Evolutionary conservation across 1,139 yeast species (phyloP).

Genomic region (Sugiyamaella neomexicana): DNA sequence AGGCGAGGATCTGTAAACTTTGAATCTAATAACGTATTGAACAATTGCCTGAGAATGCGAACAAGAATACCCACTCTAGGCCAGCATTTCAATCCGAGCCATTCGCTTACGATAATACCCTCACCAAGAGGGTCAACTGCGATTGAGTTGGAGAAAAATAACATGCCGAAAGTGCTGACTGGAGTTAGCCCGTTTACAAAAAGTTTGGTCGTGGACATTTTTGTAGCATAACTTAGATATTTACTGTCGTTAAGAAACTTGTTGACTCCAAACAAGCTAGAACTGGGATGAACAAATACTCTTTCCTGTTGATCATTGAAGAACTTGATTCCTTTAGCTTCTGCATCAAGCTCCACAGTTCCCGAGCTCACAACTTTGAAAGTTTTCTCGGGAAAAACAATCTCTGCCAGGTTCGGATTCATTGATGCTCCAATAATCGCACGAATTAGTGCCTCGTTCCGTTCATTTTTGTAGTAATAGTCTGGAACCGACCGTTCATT

Average conservation of each 20-base stretch:
- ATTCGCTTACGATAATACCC: constrained; percentile 56
- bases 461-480: constrained; percentile 49
- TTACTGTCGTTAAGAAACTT: constrained; percentile 36
- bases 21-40: constrained; percentile 66
- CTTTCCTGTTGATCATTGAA: constrained; percentile 44
- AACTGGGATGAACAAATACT: constrained; percentile 82
- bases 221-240: constrained; percentile 40
- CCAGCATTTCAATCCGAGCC: constrained; percentile 90
- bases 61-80: constrained; percentile 87
- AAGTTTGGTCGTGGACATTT: constrained; percentile 59
- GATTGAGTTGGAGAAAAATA: constrained; percentile 75
- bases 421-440: constrained; percentile 77
- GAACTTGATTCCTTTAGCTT: constrained; percentile 67
- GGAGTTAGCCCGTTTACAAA: constrained; percentile 80
- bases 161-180: constrained; percentile 63
- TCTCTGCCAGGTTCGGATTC: constrained; percentile 79
- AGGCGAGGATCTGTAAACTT: constrained; percentile 49
- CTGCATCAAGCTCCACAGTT: constrained; percentile 80
- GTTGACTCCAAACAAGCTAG: constrained; percentile 57
- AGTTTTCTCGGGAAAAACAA: constrained; percentile 79
- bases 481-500: constrained; percentile 24
- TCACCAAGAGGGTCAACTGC: constrained; percentile 60
- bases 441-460: constrained; percentile 54
- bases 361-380: constrained; percentile 72
- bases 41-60: constrained; percentile 61